phyloP scores from a whole-genome alignment of 352 stramenopile species.

The Peronospora destructor region DNA sequence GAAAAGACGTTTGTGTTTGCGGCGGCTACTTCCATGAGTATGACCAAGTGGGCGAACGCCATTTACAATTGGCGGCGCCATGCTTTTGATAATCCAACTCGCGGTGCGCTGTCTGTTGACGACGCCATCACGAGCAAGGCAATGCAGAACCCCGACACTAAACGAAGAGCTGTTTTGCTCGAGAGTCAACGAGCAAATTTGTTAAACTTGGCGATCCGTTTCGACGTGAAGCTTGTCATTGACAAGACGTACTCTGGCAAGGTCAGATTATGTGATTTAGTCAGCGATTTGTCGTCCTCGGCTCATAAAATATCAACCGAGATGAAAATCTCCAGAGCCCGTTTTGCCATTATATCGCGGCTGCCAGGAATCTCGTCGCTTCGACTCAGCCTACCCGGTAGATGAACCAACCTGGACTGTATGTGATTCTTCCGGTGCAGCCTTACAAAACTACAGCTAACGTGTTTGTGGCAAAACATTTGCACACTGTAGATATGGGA shows the following conservation, averaged over 20 bases:
- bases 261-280: constrained; percentile 11
- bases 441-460: constrained; percentile 9
- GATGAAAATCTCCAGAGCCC: constrained; percentile 13
- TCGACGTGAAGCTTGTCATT: constrained; percentile 42
- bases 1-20: constrained; percentile 44
- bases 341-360: constrained; percentile 32
- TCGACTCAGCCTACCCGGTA: constrained; percentile 17
- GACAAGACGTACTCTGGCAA: constrained; percentile 7
- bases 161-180: constrained; percentile 18
- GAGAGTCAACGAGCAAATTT: constrained; percentile 23
- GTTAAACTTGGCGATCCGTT: constrained; percentile 32
- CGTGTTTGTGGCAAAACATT: constrained; percentile 17
- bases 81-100: constrained; percentile 49
- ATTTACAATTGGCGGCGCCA: constrained; percentile 71
- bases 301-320: constrained; percentile 11
- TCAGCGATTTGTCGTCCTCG: constrained; percentile 10
- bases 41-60: constrained; percentile 59
- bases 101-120: constrained; percentile 26
- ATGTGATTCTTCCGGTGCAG: constrained; percentile 2
- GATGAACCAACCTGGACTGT: constrained; percentile 6
- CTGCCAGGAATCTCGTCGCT: constrained; percentile 28
- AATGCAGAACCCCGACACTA: constrained; percentile 11
- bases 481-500: constrained; percentile 4
- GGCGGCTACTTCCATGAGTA: constrained; percentile 41
- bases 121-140: constrained; percentile 21